phyloP scores from a whole-genome alignment of 1,284 basidiomycete species.

The Ganoderma lingzhi region DNA sequence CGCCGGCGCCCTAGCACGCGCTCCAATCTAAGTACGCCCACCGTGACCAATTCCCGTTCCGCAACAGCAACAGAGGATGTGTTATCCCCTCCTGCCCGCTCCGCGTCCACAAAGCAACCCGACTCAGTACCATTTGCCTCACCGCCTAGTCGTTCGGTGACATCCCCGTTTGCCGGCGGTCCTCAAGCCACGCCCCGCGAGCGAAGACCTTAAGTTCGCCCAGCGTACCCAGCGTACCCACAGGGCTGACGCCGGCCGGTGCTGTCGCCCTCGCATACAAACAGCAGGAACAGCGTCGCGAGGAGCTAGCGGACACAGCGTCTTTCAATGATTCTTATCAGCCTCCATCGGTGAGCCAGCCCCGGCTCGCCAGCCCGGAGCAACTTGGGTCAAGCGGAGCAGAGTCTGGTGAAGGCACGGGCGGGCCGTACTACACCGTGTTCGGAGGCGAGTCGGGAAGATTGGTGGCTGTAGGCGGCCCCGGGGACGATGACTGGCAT shows the following conservation, averaged over 20 bases:
- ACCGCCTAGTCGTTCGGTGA: not conserved
- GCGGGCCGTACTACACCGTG: conserved; percentile 60
- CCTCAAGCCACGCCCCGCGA: conserved; percentile 23
- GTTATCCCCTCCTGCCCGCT: conserved; percentile 13
- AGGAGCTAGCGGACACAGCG: conserved; percentile 38
- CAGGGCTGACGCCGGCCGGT: conserved; percentile 61
- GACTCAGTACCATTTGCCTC: conserved; percentile 4
- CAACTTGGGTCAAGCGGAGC: conserved; percentile 12
- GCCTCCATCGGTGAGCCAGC: not conserved
- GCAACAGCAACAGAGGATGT: conserved; percentile 18
- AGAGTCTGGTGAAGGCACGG: conserved; percentile 34
- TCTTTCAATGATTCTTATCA: conserved; percentile 35
- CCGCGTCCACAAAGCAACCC: conserved; percentile 14
- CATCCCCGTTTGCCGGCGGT: conserved; percentile 13
- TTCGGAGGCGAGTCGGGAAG: conserved; percentile 55
- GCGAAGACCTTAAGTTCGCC: conserved; percentile 15
- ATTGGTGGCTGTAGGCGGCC: conserved; percentile 53
- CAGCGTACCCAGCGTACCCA: conserved; percentile 20
- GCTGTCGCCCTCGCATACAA: conserved; percentile 67
- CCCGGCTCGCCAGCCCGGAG: not conserved
- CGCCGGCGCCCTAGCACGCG: conserved; percentile 50
- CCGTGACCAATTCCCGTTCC: conserved; percentile 26
- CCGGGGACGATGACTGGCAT: conserved; percentile 45
- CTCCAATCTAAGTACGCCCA: conserved; percentile 41
- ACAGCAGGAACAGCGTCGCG: conserved; percentile 52